Conservation (phyloP, 805 yeast species). For the Schwanniomyces pseudopolymorphus region DNA sequence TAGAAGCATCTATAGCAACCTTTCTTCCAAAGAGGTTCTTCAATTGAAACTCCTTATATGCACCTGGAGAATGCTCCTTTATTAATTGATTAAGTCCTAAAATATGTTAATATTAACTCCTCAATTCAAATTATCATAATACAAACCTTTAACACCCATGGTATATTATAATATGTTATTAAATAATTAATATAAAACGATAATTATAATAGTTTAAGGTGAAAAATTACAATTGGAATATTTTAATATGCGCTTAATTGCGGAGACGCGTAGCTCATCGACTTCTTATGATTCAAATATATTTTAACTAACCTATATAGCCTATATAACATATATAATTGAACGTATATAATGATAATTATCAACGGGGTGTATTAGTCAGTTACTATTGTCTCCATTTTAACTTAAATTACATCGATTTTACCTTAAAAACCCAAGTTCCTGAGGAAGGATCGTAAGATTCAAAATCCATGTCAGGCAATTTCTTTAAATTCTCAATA, state of each 20-base stretch:
- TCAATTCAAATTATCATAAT: background rate
- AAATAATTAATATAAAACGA: background rate
- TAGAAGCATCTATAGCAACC: slow-evolving; percentile 96
- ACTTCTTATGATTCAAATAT: background rate
- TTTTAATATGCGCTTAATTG: background rate
- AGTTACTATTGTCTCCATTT: background rate
- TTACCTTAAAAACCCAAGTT: slow-evolving; percentile 62
- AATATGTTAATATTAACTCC: slow-evolving; percentile 12
- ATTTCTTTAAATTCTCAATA: slow-evolving; percentile 59
- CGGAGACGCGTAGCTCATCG: slow-evolving; percentile 1
- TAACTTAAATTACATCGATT: slow-evolving; percentile 25
- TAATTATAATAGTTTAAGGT: background rate
- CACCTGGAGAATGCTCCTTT: slow-evolving; percentile 84
- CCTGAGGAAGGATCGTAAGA: slow-evolving; percentile 78
- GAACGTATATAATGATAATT: background rate
- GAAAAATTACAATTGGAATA: background rate
- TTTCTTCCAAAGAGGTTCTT: slow-evolving; percentile 88
- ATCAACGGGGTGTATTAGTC: background rate
- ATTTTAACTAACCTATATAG: background rate
- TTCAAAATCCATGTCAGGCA: slow-evolving; percentile 62
- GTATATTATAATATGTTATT: background rate
- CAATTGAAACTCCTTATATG: slow-evolving; percentile 75
- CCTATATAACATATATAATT: background rate
- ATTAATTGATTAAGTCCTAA: slow-evolving; percentile 84
- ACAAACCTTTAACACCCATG: slow-evolving; percentile 55